Percentiles rank a stretch among this genome's conserved stretches.
phyloP scores from a whole-genome alignment of 2,329 filamentous ascomycete genomes.

The Capronia coronata region DNA sequence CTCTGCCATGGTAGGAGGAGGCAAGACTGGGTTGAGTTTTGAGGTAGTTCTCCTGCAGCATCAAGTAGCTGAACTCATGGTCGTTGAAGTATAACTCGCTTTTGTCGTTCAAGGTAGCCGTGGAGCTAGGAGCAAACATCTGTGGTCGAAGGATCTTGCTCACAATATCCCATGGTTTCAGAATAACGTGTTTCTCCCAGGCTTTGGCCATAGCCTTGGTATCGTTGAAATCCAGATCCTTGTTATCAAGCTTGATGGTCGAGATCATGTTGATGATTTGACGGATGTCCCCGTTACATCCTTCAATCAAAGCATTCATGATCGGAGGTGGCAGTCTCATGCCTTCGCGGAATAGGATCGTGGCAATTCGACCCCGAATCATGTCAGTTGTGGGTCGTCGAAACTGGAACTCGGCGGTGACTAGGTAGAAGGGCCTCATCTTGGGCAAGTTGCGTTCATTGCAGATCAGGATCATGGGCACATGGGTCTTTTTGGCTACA shows the following conservation, averaged over 20 bases:
- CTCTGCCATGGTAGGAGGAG: slow-evolving; percentile 56
- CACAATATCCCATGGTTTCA: slow-evolving; percentile 98
- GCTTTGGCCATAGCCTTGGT: slow-evolving; percentile 92
- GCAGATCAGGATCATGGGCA: slow-evolving; percentile 95
- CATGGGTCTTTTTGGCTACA: slow-evolving; percentile 88
- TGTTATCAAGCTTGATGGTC: slow-evolving; percentile 81
- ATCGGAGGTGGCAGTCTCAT: slow-evolving; percentile 77
- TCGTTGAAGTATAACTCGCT: slow-evolving; percentile 99
- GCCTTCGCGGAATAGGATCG: slow-evolving; percentile 86
- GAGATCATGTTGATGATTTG: slow-evolving; percentile 99
- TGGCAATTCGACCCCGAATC: slow-evolving; percentile 86
- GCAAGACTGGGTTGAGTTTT: slow-evolving; percentile 68
- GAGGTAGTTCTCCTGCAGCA: slow-evolving; percentile 98
- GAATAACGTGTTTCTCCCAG: slow-evolving; percentile 94
- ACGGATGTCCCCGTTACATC: slow-evolving; percentile 89
- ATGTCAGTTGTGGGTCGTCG: slow-evolving; percentile 83
- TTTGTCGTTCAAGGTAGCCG: slow-evolving; percentile 88
- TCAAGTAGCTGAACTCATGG: slow-evolving; percentile 92
- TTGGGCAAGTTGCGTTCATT: slow-evolving; percentile 89
- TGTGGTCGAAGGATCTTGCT: slow-evolving; percentile 84
- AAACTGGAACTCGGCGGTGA: slow-evolving; percentile 79
- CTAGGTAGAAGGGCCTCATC: slow-evolving; percentile 95
- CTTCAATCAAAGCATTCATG: slow-evolving; percentile 89
- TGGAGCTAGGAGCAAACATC: slow-evolving; percentile 77
- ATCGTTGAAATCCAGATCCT: slow-evolving; percentile 63